A percentile compares a stretch with the other conserved stretches of the same genome.
Conservation (phyloP, 2,329 filamentous ascomycete species). For the Colletotrichum sp. region DNA sequence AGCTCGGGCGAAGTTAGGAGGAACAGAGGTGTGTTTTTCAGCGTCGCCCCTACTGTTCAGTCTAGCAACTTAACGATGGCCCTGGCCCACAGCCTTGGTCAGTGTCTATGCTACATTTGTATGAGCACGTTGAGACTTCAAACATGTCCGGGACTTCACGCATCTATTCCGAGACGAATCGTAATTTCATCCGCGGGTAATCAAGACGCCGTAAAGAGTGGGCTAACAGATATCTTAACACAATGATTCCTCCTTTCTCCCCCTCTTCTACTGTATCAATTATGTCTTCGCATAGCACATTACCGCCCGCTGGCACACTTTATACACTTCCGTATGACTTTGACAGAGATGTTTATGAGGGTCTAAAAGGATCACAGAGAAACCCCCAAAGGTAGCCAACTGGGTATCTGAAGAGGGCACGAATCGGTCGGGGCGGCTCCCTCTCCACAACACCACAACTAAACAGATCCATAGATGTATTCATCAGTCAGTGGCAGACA, state of each 20-base stretch:
- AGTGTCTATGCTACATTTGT: fast-evolving
- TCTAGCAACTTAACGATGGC: not conserved
- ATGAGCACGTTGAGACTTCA: fast-evolving
- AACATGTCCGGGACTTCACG: fast-evolving
- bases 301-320: too few species aligned
- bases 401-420: too few species aligned
- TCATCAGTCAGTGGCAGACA: too few species aligned
- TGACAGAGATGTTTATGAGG: too few species aligned
- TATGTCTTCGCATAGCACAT: too few species aligned
- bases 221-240: fast-evolving
- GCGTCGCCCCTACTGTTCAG: not conserved
- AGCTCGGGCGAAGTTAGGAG: not conserved
- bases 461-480: too few species aligned
- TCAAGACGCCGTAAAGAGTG: fast-evolving
- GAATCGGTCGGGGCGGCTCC: too few species aligned
- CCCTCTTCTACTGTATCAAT: fast-evolving
- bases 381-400: too few species aligned
- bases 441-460: too few species aligned
- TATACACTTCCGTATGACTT: too few species aligned
- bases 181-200: fast-evolving
- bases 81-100: not conserved
- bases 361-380: too few species aligned
- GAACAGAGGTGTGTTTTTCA: not conserved
- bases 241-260: too few species aligned
- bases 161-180: fast-evolving